Conservation (phyloP, 169 alveolate species). For the Plasmodium relictum region DNA sequence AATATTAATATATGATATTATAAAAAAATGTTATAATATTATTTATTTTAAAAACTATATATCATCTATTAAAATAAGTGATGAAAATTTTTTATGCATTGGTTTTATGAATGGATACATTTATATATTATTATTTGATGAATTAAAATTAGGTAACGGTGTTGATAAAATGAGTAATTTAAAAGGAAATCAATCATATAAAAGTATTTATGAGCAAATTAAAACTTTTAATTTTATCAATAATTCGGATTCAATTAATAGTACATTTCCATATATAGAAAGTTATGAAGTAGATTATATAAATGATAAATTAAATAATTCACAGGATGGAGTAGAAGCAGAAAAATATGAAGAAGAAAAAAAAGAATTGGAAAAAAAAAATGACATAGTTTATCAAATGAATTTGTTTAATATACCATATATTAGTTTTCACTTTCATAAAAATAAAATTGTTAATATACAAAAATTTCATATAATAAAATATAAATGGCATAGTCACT, state of each 20-base stretch:
- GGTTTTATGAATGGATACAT: conserved; percentile 46
- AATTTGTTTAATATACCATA: conserved; percentile 8
- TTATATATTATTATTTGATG: conserved; percentile 15
- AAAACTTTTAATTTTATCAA: background rate
- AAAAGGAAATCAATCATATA: background rate
- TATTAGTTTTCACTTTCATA: conserved; percentile 1
- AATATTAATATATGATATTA: conserved; percentile 30
- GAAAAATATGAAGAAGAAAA: background rate
- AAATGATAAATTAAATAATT: background rate
- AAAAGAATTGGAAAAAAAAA: background rate
- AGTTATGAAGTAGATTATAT: conserved; percentile 15
- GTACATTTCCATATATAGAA: background rate
- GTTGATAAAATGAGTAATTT: background rate
- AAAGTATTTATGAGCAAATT: background rate
- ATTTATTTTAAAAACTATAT: conserved; percentile 18
- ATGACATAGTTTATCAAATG: background rate
- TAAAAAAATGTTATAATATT: conserved; percentile 29
- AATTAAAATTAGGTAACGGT: background rate
- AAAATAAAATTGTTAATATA: conserved; percentile 6
- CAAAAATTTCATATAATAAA: conserved; percentile 12
- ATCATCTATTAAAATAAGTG: conserved; percentile 43
- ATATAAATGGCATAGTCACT: conserved; percentile 65
- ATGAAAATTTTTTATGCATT: conserved; percentile 35
- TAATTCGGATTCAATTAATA: background rate
- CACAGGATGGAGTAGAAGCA: background rate